A percentile compares a stretch with the other conserved stretches of the same genome.
Conservation (phyloP, 305 asterid species). For the Stenogyne calaminthoides region DNA sequence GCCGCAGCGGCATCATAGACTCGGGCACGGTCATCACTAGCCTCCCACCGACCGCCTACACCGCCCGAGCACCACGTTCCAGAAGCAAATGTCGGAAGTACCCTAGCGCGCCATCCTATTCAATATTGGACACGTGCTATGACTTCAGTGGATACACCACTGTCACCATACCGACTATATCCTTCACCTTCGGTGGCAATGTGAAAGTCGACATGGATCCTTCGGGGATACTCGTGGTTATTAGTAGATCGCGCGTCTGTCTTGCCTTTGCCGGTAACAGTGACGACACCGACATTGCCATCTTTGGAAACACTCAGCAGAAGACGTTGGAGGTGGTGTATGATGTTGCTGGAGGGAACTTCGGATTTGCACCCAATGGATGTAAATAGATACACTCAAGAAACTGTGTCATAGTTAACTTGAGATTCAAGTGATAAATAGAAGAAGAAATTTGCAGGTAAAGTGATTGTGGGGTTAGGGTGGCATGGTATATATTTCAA, state of each 20-base stretch:
- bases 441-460: slow-evolving; percentile 11
- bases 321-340: slow-evolving; percentile 64
- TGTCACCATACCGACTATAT: slow-evolving; percentile 45
- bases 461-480: neutral
- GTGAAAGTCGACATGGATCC: slow-evolving; percentile 40
- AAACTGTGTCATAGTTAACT: neutral
- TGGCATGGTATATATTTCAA: neutral
- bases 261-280: slow-evolving; percentile 60
- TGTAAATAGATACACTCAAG: slow-evolving; percentile 34
- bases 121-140: slow-evolving; percentile 65
- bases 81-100: slow-evolving; percentile 48
- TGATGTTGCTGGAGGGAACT: slow-evolving; percentile 67
- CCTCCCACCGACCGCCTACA: slow-evolving; percentile 55
- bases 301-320: slow-evolving; percentile 65
- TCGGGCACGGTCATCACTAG: slow-evolving; percentile 80
- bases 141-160: slow-evolving; percentile 43
- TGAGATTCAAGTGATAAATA: neutral
- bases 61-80: slow-evolving; percentile 41
- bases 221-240: slow-evolving; percentile 35
- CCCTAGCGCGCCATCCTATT: slow-evolving; percentile 42
- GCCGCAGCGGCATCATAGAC: slow-evolving; percentile 53
- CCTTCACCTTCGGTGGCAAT: slow-evolving; percentile 52
- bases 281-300: slow-evolving; percentile 36
- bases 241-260: slow-evolving; percentile 39
- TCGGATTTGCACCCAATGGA: slow-evolving; percentile 45